Conservation (phyloP, 176 grass and related monocot genomes). For the Carex littledalei region DNA sequence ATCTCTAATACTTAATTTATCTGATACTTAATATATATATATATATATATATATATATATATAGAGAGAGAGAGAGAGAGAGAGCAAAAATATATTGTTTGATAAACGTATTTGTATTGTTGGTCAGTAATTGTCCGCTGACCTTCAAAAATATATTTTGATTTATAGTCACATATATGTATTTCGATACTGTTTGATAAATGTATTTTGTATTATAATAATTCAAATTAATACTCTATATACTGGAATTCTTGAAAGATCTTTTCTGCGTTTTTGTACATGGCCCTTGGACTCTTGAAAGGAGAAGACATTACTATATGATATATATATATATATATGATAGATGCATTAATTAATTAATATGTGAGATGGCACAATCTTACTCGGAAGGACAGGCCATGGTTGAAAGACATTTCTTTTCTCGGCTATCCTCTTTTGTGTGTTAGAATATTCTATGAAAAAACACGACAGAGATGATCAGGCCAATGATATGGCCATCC, state of each 20-base stretch:
- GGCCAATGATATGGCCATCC: constrained; percentile 11
- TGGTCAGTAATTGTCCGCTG: no score
- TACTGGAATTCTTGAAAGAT: neutral
- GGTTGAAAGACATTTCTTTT: constrained; percentile 9
- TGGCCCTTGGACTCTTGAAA: neutral
- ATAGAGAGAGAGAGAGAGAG: no score
- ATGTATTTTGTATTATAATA: neutral
- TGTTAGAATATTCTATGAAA: neutral
- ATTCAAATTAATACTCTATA: neutral
- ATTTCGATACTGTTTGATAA: neutral
- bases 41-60: no score
- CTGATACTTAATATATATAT: no score
- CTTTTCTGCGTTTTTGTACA: neutral
- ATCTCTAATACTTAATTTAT: no score
- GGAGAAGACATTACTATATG: neutral
- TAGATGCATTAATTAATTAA: no score
- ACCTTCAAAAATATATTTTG: no score
- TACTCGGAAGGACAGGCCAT: neutral
- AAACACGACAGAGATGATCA: neutral
- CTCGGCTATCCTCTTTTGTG: constrained; percentile 2
- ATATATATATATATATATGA: no score
- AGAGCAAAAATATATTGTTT: no score
- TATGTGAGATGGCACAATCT: neutral
- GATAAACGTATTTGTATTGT: no score
- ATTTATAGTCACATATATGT: no score